Evolutionary conservation across 192 early-diverging fungal species (phyloP).

Genomic region (Cetraspora pellucida): DNA sequence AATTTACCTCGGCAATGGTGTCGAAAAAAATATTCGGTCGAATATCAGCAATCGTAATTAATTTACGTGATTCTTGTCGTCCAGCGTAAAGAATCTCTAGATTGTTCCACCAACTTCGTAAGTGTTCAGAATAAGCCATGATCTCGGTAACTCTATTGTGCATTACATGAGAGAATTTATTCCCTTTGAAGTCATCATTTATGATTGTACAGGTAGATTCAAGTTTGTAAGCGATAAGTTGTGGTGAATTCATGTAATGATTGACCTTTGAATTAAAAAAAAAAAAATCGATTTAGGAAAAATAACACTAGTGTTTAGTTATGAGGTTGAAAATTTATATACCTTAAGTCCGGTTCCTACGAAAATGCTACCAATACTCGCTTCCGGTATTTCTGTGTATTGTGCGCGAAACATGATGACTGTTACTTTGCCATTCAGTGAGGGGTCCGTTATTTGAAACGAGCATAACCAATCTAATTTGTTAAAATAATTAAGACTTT

Average conservation of each 20-base stretch:
- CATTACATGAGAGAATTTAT: neutral
- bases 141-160: neutral
- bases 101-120: neutral
- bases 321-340: neutral
- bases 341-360: neutral
- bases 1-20: neutral
- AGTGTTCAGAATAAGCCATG: neutral
- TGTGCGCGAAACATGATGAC: neutral
- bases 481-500: no score
- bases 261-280: neutral
- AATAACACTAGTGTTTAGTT: neutral
- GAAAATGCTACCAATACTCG: neutral
- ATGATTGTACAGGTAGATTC: neutral
- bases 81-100: neutral
- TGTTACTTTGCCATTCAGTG: neutral
- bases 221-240: neutral
- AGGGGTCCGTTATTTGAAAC: neutral
- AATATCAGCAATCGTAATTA: neutral
- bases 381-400: neutral
- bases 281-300: neutral
- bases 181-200: neutral
- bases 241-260: neutral
- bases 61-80: neutral
- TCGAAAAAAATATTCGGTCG: neutral
- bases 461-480: neutral